Base-by-base conservation (phyloP, 148 eudicot genomes). In the Cornus florida region DNA sequence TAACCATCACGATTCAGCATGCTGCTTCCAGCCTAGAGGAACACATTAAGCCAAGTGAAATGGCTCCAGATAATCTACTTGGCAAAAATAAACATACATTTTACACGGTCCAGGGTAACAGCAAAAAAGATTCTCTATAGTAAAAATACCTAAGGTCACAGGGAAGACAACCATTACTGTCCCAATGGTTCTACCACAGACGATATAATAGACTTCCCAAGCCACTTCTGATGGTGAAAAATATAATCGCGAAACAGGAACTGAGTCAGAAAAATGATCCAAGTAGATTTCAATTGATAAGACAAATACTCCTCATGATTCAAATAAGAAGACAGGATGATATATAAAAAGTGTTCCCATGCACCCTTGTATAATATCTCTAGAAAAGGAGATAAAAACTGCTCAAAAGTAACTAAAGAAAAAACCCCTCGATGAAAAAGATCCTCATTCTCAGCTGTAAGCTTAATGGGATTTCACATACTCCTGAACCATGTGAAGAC, bases 401-500 rank as follows among this genome's bases (percentile, higher is more conserved):
- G 7, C 8, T 62, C 22, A 62, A 35, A 14, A 14, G 22, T 3
- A 48, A 4, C 53, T 7, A 48, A 7, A 48, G 53, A 48, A 57
- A 57, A 57, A 14, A 57, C 13, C 20, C 64, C 64, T 4, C 64
- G 16, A 57, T 57, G 10, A 3, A 12, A 17, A 57, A 57, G 64
- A 57, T 17, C 64, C 20, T 17, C 64, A 57, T 13, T 57, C 64
- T 17, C 64, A 13, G 14, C 20, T 57, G 64, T 57, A 16, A 7
- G 16, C 75, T 53, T 31, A 75, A 31, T 69, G 78, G 77, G 75
- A 70, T 76, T 83, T 79, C 6, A 79, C 23, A 69, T 83, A 77
- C 80, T 83, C 79, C 65, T 79, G 82, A 72, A 83, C 77, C 9
- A 83, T 69, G 28, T 71, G 80, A 10, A 83, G 80, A 53, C 77